Evolutionary conservation across 352 stramenopile genomes (phyloP).

Genomic region (Plasmopara halstedii): DNA sequence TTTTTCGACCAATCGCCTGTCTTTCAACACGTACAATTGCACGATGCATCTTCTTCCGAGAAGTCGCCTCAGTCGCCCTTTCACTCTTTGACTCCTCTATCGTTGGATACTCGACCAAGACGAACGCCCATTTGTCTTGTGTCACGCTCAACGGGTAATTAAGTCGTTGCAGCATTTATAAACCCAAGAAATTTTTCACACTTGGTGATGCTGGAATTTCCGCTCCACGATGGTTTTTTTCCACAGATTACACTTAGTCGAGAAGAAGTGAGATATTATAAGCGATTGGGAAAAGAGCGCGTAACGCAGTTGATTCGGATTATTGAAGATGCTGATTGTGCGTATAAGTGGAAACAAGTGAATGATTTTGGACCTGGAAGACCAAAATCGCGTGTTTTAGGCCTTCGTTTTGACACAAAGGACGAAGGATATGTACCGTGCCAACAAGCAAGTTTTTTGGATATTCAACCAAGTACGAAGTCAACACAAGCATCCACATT

Average conservation of each 20-base stretch:
- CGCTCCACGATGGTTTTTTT: slow-evolving; percentile 76
- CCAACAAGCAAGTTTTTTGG: slow-evolving; percentile 56
- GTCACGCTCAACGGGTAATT: slow-evolving; percentile 4
- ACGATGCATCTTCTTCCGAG: slow-evolving; percentile 16
- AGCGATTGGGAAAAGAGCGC: slow-evolving; percentile 66
- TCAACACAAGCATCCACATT: slow-evolving; percentile 48
- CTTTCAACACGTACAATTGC: slow-evolving; percentile 18
- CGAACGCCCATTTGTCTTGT: not conserved
- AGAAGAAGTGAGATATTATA: slow-evolving; percentile 71
- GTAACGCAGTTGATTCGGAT: slow-evolving; percentile 68
- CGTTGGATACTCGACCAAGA: slow-evolving; percentile 2
- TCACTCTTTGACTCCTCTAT: slow-evolving; percentile 19
- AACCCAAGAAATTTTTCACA: not conserved
- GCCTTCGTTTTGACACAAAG: slow-evolving; percentile 9
- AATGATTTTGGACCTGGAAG: slow-evolving; percentile 3
- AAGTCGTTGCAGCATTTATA: slow-evolving; percentile 3
- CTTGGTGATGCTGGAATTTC: slow-evolving; percentile 46
- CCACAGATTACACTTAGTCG: slow-evolving; percentile 61
- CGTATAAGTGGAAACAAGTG: slow-evolving; percentile 56
- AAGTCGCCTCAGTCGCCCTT: slow-evolving; percentile 9
- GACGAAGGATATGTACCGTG: slow-evolving; percentile 18
- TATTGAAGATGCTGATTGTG: slow-evolving; percentile 67
- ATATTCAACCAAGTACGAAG: slow-evolving; percentile 56
- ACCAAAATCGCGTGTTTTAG: slow-evolving; percentile 3
- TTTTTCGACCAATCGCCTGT: slow-evolving; percentile 16